Base-by-base conservation (phyloP, 176 grass and related monocot genomes). In the Oryza meridionalis region DNA sequence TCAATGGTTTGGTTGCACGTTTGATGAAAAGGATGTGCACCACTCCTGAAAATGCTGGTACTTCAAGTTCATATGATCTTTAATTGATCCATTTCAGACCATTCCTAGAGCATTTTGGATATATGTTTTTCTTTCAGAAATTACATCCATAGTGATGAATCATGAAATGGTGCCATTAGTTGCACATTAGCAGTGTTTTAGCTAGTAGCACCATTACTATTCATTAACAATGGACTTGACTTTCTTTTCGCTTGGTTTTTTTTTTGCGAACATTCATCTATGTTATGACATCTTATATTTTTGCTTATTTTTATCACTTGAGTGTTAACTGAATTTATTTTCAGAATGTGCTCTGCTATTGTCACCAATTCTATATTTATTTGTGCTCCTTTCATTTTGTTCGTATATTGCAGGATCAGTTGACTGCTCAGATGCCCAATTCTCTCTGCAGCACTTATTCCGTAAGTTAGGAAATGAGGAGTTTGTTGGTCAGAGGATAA, bases 1-100 rank as follows among this genome's bases (percentile, higher is more conserved):
- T 88, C 2, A 86, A 95, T 93, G 88, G 91, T 79, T 89, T 98
- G 40, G 85, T 95, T 35, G 24, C 83, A 76, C 91, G 87, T 71
- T 82, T 98, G 77, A 92, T 95, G 65, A 98, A 92, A 90, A 92
- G 91, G 89, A 98, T 98, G 96, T 93, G 93, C 78, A 63, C 65
- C 7, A 27, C 84, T 69, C 77, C 81, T 81, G 90, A 86, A 88
- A 90, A 65, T 86, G 27, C 77, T 82, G 72, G 77, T 75, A 89
- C 75, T 76, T 76, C 79, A 80, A 81, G 76, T 93, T 89, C 77
- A 89, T 77, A 84, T 85, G 50, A 59, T 40, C 70, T 58, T 55
- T 46, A 24, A 53, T 75, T 66, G 70, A 62, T 67, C 72, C 51
- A 65, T 75, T 75, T 72, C 51, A 44, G 70, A 35, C 1, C 70